Percentiles rank a stretch among this genome's conserved stretches.
Conservation (phyloP, 805 yeast genomes). For the Yarrowia alimentaria region DNA sequence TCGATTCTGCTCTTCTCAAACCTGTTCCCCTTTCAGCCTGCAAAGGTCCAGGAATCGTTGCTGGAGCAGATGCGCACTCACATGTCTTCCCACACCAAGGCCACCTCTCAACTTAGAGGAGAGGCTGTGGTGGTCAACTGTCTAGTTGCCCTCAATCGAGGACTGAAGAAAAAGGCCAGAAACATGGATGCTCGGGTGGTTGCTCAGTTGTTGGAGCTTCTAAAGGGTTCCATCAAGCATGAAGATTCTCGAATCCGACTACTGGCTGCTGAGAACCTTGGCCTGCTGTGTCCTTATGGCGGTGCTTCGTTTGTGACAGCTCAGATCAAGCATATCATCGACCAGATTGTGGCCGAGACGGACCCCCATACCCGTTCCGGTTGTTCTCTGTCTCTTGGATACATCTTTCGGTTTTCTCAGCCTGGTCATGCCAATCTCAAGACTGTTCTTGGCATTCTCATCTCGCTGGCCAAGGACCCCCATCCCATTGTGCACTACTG, state of each 20-base stretch:
- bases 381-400: slow-evolving; percentile 50
- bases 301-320: slow-evolving; percentile 39
- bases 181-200: slow-evolving; percentile 42
- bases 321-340: slow-evolving; percentile 55
- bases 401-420: slow-evolving; percentile 43
- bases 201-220: slow-evolving; percentile 50
- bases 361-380: slow-evolving; percentile 67
- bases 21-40: slow-evolving; percentile 66
- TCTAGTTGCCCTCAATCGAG: slow-evolving; percentile 61
- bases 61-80: slow-evolving; percentile 71
- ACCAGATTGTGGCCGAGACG: slow-evolving; percentile 60
- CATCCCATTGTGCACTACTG: slow-evolving; percentile 81
- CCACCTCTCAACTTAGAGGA: slow-evolving; percentile 29
- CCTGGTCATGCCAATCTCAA: slow-evolving; percentile 43
- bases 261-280: slow-evolving; percentile 57
- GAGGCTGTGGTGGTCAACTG: slow-evolving; percentile 60
- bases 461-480: slow-evolving; percentile 69
- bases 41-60: slow-evolving; percentile 83
- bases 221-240: slow-evolving; percentile 46
- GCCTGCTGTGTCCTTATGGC: slow-evolving; percentile 46
- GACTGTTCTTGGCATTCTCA: slow-evolving; percentile 54
- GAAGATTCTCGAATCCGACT: slow-evolving; percentile 46
- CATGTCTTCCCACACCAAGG: slow-evolving; percentile 35
- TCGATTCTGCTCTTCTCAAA: slow-evolving; percentile 74
- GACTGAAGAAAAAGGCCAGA: slow-evolving; percentile 36